Evolutionary conservation across 257 asterid species (phyloP), one percentile per base, ranked within the genome.

Genomic region (Thymus mandschuricus): DNA sequence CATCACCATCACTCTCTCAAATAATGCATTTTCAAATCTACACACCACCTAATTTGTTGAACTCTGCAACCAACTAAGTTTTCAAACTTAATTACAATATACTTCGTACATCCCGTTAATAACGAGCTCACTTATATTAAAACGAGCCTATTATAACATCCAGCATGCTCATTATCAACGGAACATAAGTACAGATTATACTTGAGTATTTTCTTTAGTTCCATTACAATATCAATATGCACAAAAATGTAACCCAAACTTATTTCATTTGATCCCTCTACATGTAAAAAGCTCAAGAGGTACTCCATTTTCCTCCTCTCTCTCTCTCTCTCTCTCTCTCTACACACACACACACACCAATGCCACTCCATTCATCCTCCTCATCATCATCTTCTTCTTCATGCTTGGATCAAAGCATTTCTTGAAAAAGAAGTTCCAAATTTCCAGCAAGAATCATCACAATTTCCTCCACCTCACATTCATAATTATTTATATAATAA

Each of bases 41-140:
- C 21, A 38, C 69, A 64, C 27, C 76, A 76, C 80, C 76, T 76
- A 76, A 76, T 55, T 46, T 56, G 30, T 66, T 65, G 72, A 50
- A 48, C 46, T 4, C 3, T 12, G 11, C 49, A n/a, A n/a, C n/a
- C n/a, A n/a, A 43, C 71, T 41, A 49, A 21, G 21, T 27, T 44
- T 10, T 48, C 46, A 4, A 60, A 30, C 40, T 57, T n/a, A 2
- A 4, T 6, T 33, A 30, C 10, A 12, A 46, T 46, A 11, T n/a
- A n/a, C n/a, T n/a, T n/a, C n/a, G n/a, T n/a, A n/a, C n/a, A n/a
- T n/a, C n/a, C n/a, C n/a, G n/a, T n/a, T n/a, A n/a, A n/a, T n/a
- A n/a, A n/a, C n/a, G n/a, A n/a, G n/a, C n/a, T n/a, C n/a, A n/a
- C n/a, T n/a, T n/a, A n/a, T n/a, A n/a, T n/a, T n/a, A n/a, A n/a